A percentile compares a stretch with the other conserved stretches of the same genome.
phyloP scores from a whole-genome alignment of 257 asterid species.

The Lycium ferocissimum region DNA sequence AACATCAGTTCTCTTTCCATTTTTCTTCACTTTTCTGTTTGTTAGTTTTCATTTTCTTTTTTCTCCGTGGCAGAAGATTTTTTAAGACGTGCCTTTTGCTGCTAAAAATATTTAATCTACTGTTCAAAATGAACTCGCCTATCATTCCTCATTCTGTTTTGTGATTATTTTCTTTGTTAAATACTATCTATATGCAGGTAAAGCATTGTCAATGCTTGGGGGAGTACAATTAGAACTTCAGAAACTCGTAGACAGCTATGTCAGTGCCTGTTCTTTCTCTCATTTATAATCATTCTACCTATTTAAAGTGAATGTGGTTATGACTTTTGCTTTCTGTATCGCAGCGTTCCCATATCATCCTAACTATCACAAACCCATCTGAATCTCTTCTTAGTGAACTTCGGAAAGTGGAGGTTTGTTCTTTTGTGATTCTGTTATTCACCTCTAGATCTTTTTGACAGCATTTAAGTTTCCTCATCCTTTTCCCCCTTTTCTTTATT shows the following conservation, averaged over 20 bases:
- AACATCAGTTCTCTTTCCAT: slow-evolving; percentile 14
- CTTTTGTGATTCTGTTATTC: slow-evolving; percentile 20
- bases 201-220: slow-evolving; percentile 77
- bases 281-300: not conserved
- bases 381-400: slow-evolving; percentile 96
- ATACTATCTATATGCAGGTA: slow-evolving; percentile 59
- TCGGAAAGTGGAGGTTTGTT: slow-evolving; percentile 93
- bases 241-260: slow-evolving; percentile 83
- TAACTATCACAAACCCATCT: slow-evolving; percentile 91
- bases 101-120: not conserved
- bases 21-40: not conserved
- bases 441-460: slow-evolving; percentile 29
- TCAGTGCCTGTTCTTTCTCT: slow-evolving; percentile 48
- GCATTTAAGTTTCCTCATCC: not conserved
- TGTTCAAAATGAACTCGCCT: slow-evolving; percentile 24
- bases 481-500: not conserved
- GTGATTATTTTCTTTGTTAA: slow-evolving; percentile 20
- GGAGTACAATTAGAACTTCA: slow-evolving; percentile 87
- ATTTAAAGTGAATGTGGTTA: slow-evolving; percentile 28
- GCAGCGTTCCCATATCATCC: slow-evolving; percentile 83
- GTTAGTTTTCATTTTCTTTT: slow-evolving; percentile 4
- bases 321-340: slow-evolving; percentile 48
- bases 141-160: slow-evolving; percentile 13
- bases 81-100: not conserved
- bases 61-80: not conserved